These are phyloP conservation scores for Trichoderma sp. DNA, from an alignment of 2,329 filamentous ascomycete species.

Conservation along the genomic window DNA sequence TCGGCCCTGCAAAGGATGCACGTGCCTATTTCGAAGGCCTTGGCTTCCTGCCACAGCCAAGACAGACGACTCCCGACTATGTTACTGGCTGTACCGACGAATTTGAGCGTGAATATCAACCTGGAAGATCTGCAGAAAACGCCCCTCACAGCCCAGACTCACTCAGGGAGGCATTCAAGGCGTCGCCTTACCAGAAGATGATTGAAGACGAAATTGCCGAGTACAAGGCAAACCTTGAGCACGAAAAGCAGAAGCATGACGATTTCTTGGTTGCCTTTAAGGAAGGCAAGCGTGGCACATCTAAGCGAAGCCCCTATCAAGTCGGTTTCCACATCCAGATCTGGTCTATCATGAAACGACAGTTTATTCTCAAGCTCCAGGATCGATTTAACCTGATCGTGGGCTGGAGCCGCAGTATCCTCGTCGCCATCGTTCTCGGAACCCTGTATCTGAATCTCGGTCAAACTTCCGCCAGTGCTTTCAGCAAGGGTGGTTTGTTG, in stretches of 20 bases:
- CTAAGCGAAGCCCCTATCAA: slow-evolving; percentile 74
- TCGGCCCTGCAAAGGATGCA: slow-evolving; percentile 65
- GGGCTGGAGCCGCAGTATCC: slow-evolving; percentile 64
- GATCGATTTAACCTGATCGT: slow-evolving; percentile 75
- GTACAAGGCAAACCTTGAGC: slow-evolving; percentile 63
- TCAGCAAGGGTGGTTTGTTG: slow-evolving; percentile 76
- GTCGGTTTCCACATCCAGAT: slow-evolving; percentile 81
- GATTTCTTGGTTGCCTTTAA: slow-evolving; percentile 74
- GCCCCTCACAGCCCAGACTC: slow-evolving; percentile 66
- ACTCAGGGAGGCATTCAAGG: slow-evolving; percentile 66
- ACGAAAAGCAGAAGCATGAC: slow-evolving; percentile 65
- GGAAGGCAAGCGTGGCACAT: slow-evolving; percentile 74
- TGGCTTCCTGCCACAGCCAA: slow-evolving; percentile 70
- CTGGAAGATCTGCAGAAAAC: slow-evolving; percentile 62
- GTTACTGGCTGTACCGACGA: slow-evolving; percentile 78
- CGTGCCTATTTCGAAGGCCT: slow-evolving; percentile 72
- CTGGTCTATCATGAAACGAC: slow-evolving; percentile 78
- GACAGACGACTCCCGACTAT: slow-evolving; percentile 80
- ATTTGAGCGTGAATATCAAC: slow-evolving; percentile 75
- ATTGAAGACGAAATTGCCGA: slow-evolving; percentile 64
- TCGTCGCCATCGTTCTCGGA: slow-evolving; percentile 75
- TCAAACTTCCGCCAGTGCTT: slow-evolving; percentile 65
- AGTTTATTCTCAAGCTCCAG: slow-evolving; percentile 83
- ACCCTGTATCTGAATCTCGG: slow-evolving; percentile 74
- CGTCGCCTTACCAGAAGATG: slow-evolving; percentile 56